These are phyloP conservation scores for Aaosphaeria pasadenensis DNA, from an alignment of 2,329 filamentous ascomycete species.

Conservation along the genomic window DNA sequence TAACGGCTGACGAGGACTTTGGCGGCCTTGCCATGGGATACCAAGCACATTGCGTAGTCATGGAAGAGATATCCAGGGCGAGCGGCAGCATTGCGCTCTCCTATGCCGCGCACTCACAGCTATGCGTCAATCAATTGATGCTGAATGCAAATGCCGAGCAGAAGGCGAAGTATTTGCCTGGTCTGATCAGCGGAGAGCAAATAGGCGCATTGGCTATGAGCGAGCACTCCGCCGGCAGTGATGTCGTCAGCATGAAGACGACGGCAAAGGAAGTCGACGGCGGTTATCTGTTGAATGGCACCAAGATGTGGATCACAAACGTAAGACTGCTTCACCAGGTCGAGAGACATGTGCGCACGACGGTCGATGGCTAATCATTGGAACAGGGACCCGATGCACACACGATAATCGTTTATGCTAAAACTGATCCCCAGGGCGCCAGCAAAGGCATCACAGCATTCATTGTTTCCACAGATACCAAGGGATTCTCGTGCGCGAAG, in stretches of 20 bases:
- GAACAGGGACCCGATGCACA: constrained; percentile 79
- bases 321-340: constrained; percentile 38
- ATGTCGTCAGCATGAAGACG: constrained; percentile 95
- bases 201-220: constrained; percentile 94
- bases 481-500: constrained; percentile 80
- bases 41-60: constrained; percentile 90
- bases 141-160: constrained; percentile 79
- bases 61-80: constrained; percentile 91
- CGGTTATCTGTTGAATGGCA: constrained; percentile 81
- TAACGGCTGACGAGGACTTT: constrained; percentile 89
- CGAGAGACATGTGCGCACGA: not conserved
- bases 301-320: constrained; percentile 99
- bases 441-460: constrained; percentile 96
- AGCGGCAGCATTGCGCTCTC: constrained; percentile 83
- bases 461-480: constrained; percentile 67
- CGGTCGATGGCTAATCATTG: not conserved
- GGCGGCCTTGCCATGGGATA: constrained; percentile 91
- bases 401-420: constrained; percentile 92
- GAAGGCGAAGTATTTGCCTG: constrained; percentile 77
- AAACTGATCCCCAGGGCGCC: constrained; percentile 75
- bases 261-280: constrained; percentile 77
- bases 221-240: constrained; percentile 84
- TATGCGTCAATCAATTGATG: constrained; percentile 95
- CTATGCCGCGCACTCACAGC: constrained; percentile 92
- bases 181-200: constrained; percentile 73